These are phyloP conservation scores for Calvatia gigantea DNA, from an alignment of 768 basidiomycete genomes.

Conservation along the genomic window DNA sequence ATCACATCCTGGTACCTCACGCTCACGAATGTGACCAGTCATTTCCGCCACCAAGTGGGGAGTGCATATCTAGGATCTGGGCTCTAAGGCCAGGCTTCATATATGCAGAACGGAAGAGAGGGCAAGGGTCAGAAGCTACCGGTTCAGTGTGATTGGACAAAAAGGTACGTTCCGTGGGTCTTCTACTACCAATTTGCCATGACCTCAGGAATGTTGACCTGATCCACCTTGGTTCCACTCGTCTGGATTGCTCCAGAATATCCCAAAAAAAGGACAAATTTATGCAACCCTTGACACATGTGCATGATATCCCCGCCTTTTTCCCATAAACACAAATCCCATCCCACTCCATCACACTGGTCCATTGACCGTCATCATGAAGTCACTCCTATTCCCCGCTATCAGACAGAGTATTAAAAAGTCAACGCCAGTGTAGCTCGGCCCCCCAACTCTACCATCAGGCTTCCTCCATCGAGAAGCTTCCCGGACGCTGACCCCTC, in stretches of 20 bases:
- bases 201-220: neutral
- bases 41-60: too few relatives aligned
- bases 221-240: neutral
- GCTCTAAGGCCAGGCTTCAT: too few relatives aligned
- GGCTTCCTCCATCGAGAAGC: neutral
- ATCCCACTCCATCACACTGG: neutral
- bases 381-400: slow-evolving; percentile 7
- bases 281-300: neutral
- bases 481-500: neutral
- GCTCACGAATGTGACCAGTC: neutral
- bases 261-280: neutral
- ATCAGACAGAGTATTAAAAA: neutral
- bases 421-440: neutral
- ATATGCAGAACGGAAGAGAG: too few relatives aligned
- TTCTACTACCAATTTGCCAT: too few relatives aligned
- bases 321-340: slow-evolving; percentile 1
- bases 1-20: neutral
- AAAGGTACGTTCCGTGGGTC: too few relatives aligned
- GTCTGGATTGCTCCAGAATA: too few relatives aligned
- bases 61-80: too few relatives aligned
- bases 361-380: slow-evolving; percentile 8
- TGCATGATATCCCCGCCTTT: neutral
- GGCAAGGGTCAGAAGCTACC: too few relatives aligned
- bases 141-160: too few relatives aligned
- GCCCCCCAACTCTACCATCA: neutral